Base-by-base conservation (phyloP, 2,329 filamentous ascomycete genomes). In the Hypoxylon sp. region DNA sequence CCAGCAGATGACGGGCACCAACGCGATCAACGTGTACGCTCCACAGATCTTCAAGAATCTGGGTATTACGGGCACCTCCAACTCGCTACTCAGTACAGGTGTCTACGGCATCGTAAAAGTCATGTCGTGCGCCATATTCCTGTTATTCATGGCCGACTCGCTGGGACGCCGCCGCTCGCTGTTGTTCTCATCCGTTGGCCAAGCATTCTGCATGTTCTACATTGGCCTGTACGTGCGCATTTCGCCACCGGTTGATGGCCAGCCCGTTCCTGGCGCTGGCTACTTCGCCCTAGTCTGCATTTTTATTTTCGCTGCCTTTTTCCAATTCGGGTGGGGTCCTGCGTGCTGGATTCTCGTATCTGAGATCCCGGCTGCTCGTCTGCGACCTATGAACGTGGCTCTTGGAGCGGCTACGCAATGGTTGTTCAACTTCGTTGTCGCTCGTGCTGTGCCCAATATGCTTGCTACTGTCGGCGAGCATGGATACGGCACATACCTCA, bases 1-100 rank as follows among this genome's bases (percentile, higher is more conserved):
- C 76, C 90, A 93, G 77, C 90, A 92, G 76, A 90, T 92, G 87
- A 92, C 90, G 0, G 90, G 89, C 76, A 79, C 77, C 11, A 81
- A 79, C 63, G 77, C 77, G 38, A 78, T 79, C 70, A 79, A 79
- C 64, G 75, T 75, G 25, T 79, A 79, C 60, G 76, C 76, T 21
- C 77, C 77, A 6, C 74, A 71, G 41, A 78, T 79, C 62, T 78
- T 78, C 72, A 70, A 71, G 50, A 75, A 76, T 59, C 74, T 80
- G 17, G 79, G 79, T 25, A 73, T 80, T 60, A 80, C 74, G 0
- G 84, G 85, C 0, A 87, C 83, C 13, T 75, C 80, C 41, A 83
- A 83, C 63, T 84, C 83, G 36, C 84, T 90, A 30, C 87, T 90
- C 75, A 87, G 87, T 41, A 90, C 88, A 0, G 87, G 88, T 30